A percentile compares a stretch with the other conserved stretches of the same genome.
Conservation (phyloP, 768 basidiomycete genomes). For the Russula vinacea region DNA sequence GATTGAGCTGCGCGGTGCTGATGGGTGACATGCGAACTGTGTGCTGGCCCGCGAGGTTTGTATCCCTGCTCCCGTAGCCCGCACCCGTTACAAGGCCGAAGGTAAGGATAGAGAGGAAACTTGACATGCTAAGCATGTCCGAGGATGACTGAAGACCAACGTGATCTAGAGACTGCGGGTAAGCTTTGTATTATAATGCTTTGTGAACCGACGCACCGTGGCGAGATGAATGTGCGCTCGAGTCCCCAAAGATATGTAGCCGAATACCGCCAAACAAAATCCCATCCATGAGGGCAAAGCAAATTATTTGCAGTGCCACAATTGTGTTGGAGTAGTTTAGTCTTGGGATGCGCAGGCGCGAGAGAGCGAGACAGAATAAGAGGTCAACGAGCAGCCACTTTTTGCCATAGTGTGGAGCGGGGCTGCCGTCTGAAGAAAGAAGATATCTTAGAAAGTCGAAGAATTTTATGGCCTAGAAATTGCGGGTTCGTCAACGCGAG, state of each 20-base stretch:
- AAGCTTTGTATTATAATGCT: conserved; percentile 22
- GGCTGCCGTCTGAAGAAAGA: conserved; percentile 44
- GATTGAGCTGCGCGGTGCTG: conserved; percentile 88
- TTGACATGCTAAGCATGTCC: conserved; percentile 45
- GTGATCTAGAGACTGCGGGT: conserved; percentile 23
- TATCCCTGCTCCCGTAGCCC: conserved; percentile 44
- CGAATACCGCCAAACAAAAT: conserved; percentile 70
- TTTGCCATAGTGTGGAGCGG: conserved; percentile 43
- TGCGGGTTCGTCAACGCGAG: background rate
- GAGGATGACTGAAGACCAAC: conserved; percentile 27
- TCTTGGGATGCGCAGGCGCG: conserved; percentile 69
- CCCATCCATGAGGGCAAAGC: conserved; percentile 63
- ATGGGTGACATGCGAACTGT: conserved; percentile 91
- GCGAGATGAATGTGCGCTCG: conserved; percentile 25
- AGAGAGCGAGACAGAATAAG: conserved; percentile 53
- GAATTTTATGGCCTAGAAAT: conserved; percentile 64
- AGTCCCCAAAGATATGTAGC: conserved; percentile 46
- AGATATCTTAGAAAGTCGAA: conserved; percentile 62
- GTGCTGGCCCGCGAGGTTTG: conserved; percentile 78
- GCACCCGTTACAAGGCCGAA: conserved; percentile 51
- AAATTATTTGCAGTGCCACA: conserved; percentile 58
- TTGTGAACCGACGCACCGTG: conserved; percentile 27
- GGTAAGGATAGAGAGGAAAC: conserved; percentile 48
- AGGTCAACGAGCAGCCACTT: conserved; percentile 78
- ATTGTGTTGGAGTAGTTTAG: conserved; percentile 64